Base-by-base conservation (phyloP, 345 rosid genomes). In the Fremontodendron californicum region DNA sequence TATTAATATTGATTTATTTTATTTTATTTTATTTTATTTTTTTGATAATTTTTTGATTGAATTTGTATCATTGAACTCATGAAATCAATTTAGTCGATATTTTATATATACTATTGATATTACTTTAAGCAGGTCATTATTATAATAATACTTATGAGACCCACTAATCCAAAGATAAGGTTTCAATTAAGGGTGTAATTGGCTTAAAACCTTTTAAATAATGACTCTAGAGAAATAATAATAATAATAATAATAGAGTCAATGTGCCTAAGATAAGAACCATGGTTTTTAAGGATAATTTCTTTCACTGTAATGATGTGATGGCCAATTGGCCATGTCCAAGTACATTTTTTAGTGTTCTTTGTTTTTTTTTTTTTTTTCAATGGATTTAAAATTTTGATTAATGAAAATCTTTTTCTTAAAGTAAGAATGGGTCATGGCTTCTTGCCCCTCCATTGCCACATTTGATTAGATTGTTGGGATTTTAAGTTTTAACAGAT, bases 271-370 rank as follows among this genome's bases (percentile, higher is more conserved):
- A 70, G 37, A 70, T 29, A 57, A 23, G 62, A 25, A 33, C 31
- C 68, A 33, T 45, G 18, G 21, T 71, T 80, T 19, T 42, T n/a
- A 61, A 70, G 61, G 71, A 77, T 73, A 68, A 63, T 77, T 65
- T 69, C 37, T 10, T 52, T 6, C 49, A 33, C 46, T 25, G 35
- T 8, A 37, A 64, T 37, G 13, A 64, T 64, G 15, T 64, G 27
- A 19, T 35, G 69, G 27, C 46, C 46, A 37, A 58, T 58, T 25
- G 16, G 25, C 25, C 33, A 27, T 37, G 69, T 11, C 46, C 42
- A 37, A 37, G 13, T 52, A 52, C 15, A 45, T 12, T 2, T 12
- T 10, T 45, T 12, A 0, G 9, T 45, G 12, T 45, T 15, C 27
- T 19, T n/a, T n/a, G n/a, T n/a, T n/a, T n/a, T n/a, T n/a, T n/a